These are phyloP conservation scores for Purpureocillium lavendulum DNA, from an alignment of 2,329 filamentous ascomycete species.

Conservation along the genomic window DNA sequence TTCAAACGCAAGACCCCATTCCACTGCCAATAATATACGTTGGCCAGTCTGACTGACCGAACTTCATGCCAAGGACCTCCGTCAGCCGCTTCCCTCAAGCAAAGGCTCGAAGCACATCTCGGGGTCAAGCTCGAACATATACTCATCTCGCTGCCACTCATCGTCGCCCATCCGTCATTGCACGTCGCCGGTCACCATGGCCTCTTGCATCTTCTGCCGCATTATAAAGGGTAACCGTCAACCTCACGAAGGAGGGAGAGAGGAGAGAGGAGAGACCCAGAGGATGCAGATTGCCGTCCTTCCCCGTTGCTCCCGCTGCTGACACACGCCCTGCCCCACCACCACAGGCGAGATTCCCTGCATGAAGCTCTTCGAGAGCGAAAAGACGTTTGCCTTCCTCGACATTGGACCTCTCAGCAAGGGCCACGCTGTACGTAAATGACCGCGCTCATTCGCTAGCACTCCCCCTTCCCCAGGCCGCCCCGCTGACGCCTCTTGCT, in stretches of 20 bases:
- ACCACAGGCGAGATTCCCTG: constrained; percentile 80
- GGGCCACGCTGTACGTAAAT: constrained; percentile 70
- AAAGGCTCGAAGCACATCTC: no score
- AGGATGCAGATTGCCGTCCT: no score
- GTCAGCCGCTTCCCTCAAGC: no score
- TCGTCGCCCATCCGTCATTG: no score
- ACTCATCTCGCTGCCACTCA: no score
- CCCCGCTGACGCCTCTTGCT: not conserved
- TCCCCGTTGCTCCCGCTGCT: not conserved
- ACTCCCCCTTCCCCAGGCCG: not conserved
- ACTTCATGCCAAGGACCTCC: no score
- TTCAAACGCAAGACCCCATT: not conserved
- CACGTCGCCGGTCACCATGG: constrained; percentile 8
- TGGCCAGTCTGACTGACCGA: no score
- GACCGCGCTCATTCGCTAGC: not conserved
- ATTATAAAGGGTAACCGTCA: constrained; percentile 73
- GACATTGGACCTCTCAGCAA: constrained; percentile 86
- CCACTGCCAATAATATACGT: no score
- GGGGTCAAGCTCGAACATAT: no score
- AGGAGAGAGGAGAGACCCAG: no score
- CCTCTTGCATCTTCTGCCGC: constrained; percentile 88
- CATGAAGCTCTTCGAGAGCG: constrained; percentile 92
- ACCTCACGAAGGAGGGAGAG: not conserved
- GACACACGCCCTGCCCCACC: not conserved
- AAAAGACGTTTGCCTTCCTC: constrained; percentile 90